Evolutionary conservation across 208 protist genomes (phyloP), one percentile per base, ranked within the genome.

Genomic region (Angomonas ambiguus): DNA sequence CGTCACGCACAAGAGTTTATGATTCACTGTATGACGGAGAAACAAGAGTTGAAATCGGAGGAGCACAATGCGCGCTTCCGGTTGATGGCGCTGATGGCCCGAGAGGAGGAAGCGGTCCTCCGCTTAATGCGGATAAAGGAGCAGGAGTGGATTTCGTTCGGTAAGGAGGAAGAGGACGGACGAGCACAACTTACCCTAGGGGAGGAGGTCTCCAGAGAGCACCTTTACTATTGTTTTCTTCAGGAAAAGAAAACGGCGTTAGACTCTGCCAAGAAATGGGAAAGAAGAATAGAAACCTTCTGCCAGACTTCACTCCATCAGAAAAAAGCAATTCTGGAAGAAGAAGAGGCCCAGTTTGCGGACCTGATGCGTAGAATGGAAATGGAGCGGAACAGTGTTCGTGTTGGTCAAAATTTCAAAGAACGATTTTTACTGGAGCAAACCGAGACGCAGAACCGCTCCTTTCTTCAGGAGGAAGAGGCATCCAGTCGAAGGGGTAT

Each of bases 31-130:
- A 38, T 71, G 18, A 42, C 33, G 2, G 67, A 72, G 33, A 73
- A 76, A 38, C 65, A 56, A 20, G 65, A 59, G 22, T 71, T 83
- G 16, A 30, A 31, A n/a, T 48, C 72, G 38, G 58, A 67, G 51
- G 81, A 87, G 56, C 81, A 81, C 61, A 63, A 79, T 16, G 65
- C 67, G 18, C 71, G 73, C 34, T 87, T 87, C 69, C 59, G 51
- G 25, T 33, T 83, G 30, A 34, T 83, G 22, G 75, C 76, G 16
- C 28, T 33, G 1, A 87, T 77, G 72, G 74, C 71, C 1, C 72
- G 79, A 55, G 59, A 78, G 20, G 81, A 83, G 56, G 67, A 82
- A 31, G 49, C 51, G 30, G 67, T 82, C 11, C 71, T 67, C 25
- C 74, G 70, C 13, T 74, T 67, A 71, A 65, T 62, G 28, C 38